phyloP scores from a whole-genome alignment of 108 stramenopile genomes.

The Poteriospumella lacustris region DNA sequence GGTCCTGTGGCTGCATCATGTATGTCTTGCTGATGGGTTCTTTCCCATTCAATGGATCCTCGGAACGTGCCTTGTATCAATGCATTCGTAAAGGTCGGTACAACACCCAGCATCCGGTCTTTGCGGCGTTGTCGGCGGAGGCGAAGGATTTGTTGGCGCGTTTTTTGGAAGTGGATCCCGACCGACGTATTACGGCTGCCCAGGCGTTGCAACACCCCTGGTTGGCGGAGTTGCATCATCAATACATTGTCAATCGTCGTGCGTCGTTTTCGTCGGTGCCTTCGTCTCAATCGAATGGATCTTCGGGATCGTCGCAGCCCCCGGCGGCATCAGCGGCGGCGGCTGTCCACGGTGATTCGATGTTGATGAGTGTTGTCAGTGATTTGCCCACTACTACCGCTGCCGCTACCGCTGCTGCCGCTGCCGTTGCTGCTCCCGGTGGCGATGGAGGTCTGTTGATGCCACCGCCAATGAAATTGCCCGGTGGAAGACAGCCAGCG shows the following conservation, averaged over 20 bases:
- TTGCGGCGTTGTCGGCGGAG: constrained; percentile 68
- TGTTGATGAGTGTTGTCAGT: too few species aligned
- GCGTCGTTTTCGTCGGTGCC: too few species aligned
- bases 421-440: too few species aligned
- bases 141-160: constrained; percentile 38
- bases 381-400: too few species aligned
- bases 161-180: constrained; percentile 24
- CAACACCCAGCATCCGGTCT: constrained; percentile 74
- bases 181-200: constrained; percentile 26
- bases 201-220: constrained; percentile 38
- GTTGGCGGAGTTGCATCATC: not conserved
- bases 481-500: too few species aligned
- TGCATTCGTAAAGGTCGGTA: constrained; percentile 29
- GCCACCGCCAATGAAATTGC: too few species aligned
- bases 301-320: too few species aligned
- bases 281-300: too few species aligned
- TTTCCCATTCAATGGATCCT: not conserved
- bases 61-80: constrained; percentile 24
- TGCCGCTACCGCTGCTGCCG: too few species aligned
- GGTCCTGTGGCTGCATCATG: constrained; percentile 41
- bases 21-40: constrained; percentile 36
- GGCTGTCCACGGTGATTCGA: too few species aligned
- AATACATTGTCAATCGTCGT: not conserved
- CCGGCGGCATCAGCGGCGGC: too few species aligned
- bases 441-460: too few species aligned